Base-by-base conservation (phyloP, 1,139 yeast genomes). In the Blastobotrys petasosporus region DNA sequence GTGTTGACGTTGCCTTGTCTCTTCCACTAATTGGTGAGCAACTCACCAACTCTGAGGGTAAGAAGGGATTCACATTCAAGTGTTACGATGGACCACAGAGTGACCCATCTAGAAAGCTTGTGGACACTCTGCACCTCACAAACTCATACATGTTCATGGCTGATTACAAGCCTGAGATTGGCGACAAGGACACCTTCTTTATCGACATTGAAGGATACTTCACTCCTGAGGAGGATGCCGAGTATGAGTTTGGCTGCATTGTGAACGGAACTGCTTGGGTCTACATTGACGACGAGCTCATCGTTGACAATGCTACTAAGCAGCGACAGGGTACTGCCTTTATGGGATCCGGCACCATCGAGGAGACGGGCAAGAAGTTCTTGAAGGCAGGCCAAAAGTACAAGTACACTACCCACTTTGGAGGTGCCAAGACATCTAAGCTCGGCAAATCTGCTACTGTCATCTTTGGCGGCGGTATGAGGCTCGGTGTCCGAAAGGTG, bases 301-400 rank as follows among this genome's bases (percentile, higher is more conserved):
- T 79, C 28, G 77, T 78, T 49, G 83, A 79, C 58, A 78, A 79
- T 64, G 74, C 71, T 56, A 75, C 77, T 37, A 61, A 68, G 20
- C 84, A 80, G 64, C 66, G 55, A 12, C 60, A 59, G 36, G 84
- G 83, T 35, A 63, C 66, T 30, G 68, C 71, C 3, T 76, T 75
- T 62, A 68, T 73, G 51, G 75, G 76, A n/a, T 61, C 70, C 56
- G 81, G 80, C 44, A 71, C 81, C 28, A 57, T 68, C 25, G 82
- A 78, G 57, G 77, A 67, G 50, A 67, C 58, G 9, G 72, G 71
- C n/a, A 47, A 54, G 2, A 58, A 70, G 17, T 37, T 57, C 4
- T 62, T 79, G 51, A 67, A 66, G 43, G 65, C 65, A 48, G 80
- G 77, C 11, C 59, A 65, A 49, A 55, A 58, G 12, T 75, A 78